Percentiles rank a stretch among this genome's conserved stretches.
Conservation (phyloP, 2,329 filamentous ascomycete genomes). For the Myrmaecium sp. region DNA sequence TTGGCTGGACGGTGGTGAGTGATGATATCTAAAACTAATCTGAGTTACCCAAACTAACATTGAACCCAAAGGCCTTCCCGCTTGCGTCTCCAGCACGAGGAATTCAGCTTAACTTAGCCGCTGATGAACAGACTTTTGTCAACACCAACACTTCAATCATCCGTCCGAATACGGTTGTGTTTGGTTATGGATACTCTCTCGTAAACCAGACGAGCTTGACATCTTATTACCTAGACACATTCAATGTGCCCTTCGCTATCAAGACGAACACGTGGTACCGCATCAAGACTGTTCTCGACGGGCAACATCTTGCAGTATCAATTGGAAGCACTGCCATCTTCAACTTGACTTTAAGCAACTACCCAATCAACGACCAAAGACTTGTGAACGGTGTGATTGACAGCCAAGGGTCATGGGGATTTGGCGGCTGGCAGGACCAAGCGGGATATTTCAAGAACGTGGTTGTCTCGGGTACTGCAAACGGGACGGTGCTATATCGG, state of each 20-base stretch:
- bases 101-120: too few relatives aligned
- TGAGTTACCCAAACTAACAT: constrained; percentile 7
- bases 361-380: too few relatives aligned
- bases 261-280: constrained; percentile 21
- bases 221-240: constrained; percentile 11
- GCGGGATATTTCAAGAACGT: constrained; percentile 21
- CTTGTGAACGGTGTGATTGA: too few relatives aligned
- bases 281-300: constrained; percentile 17
- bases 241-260: constrained; percentile 12
- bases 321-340: too few relatives aligned
- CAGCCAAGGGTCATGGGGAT: constrained; percentile 22
- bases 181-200: constrained; percentile 18
- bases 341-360: too few relatives aligned
- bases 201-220: constrained; percentile 21
- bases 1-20: constrained; percentile 21
- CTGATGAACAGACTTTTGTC: too few relatives aligned
- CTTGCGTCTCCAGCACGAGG: too few relatives aligned
- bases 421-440: constrained; percentile 26
- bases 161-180: constrained; percentile 18
- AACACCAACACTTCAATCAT: constrained; percentile 20
- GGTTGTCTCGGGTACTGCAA: constrained; percentile 10
- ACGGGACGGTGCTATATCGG: constrained; percentile 16
- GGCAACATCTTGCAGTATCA: too few relatives aligned
- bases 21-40: constrained; percentile 12
- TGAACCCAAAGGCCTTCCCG: too few relatives aligned